phyloP scores from a whole-genome alignment of 2,329 filamentous ascomycete genomes.

The Tetracladium maxilliforme region DNA sequence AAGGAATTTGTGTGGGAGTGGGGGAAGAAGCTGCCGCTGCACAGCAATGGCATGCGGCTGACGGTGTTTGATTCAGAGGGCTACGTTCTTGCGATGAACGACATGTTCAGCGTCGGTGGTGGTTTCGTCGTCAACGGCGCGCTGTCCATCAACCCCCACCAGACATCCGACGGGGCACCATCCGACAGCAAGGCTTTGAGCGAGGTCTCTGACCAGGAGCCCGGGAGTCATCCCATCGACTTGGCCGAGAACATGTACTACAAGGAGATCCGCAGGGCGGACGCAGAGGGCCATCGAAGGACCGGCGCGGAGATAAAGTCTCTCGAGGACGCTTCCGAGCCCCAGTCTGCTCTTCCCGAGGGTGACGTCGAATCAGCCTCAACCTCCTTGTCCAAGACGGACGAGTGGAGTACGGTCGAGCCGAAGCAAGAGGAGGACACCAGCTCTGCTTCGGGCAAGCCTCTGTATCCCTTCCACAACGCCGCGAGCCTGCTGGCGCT shows the following conservation, averaged over 20 bases:
- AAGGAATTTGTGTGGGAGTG: conserved; percentile 34
- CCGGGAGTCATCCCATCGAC: conserved; percentile 24
- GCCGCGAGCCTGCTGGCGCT: conserved; percentile 27
- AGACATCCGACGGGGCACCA: conserved; percentile 5
- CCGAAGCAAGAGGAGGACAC: too few relatives aligned
- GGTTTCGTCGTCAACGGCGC: conserved; percentile 35
- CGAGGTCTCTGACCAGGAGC: conserved; percentile 10
- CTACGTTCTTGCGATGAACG: conserved; percentile 29
- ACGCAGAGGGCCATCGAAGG: conserved; percentile 28
- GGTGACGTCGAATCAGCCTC: not conserved
- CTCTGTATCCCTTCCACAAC: conserved; percentile 30
- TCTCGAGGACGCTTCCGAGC: conserved; percentile 11
- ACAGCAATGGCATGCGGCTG: conserved; percentile 36
- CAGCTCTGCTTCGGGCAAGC: too few relatives aligned
- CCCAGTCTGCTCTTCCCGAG: conserved; percentile 5
- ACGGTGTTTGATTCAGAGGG: conserved; percentile 32
- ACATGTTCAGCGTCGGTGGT: conserved; percentile 35
- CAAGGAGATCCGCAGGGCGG: conserved; percentile 30
- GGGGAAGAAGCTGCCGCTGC: conserved; percentile 32
- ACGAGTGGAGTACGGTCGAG: not conserved
- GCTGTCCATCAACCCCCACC: conserved; percentile 23
- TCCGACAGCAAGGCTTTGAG: conserved; percentile 5
- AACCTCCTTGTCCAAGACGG: too few relatives aligned
- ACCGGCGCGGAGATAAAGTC: conserved; percentile 26
- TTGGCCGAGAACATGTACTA: conserved; percentile 35